Evolutionary conservation across 768 basidiomycete species (phyloP).

Genomic region (Tulasnella sp.): DNA sequence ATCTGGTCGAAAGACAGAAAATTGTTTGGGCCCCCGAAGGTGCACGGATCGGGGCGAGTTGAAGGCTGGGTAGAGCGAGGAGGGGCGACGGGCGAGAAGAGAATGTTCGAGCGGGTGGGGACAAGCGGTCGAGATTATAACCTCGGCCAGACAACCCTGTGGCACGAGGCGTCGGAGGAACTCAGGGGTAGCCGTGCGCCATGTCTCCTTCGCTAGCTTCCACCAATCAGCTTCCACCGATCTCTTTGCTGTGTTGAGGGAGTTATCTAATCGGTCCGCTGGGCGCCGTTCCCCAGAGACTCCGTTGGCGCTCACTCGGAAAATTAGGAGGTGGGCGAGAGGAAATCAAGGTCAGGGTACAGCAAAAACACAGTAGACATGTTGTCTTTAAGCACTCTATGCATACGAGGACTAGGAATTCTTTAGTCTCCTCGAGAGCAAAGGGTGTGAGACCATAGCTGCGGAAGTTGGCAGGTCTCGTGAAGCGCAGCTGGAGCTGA

Average conservation of each 20-base stretch:
- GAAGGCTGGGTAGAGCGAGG: neutral
- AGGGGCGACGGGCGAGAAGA: neutral
- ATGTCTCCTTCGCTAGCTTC: neutral
- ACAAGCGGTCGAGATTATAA: conserved; percentile 1
- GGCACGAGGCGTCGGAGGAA: neutral
- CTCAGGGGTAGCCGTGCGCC: neutral
- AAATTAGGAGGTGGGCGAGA: neutral
- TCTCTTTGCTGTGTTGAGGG: neutral
- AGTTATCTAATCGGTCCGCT: neutral
- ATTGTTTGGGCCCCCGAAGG: neutral
- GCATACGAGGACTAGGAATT: neutral
- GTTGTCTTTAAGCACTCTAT: neutral
- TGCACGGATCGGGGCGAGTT: neutral
- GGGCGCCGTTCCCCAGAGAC: neutral
- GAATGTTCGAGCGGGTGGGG: neutral
- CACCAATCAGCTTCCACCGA: neutral
- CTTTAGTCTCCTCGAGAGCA: neutral
- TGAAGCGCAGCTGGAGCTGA: neutral
- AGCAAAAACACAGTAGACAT: neutral
- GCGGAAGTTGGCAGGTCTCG: neutral
- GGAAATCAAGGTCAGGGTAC: too few relatives aligned
- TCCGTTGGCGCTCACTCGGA: neutral
- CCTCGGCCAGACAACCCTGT: neutral
- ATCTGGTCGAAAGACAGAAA: neutral
- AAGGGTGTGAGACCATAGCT: neutral